Percentiles rank a stretch among this genome's conserved stretches.
phyloP scores from a whole-genome alignment of 2,329 filamentous ascomycete genomes.

The Chrysoporthe cubensis region DNA sequence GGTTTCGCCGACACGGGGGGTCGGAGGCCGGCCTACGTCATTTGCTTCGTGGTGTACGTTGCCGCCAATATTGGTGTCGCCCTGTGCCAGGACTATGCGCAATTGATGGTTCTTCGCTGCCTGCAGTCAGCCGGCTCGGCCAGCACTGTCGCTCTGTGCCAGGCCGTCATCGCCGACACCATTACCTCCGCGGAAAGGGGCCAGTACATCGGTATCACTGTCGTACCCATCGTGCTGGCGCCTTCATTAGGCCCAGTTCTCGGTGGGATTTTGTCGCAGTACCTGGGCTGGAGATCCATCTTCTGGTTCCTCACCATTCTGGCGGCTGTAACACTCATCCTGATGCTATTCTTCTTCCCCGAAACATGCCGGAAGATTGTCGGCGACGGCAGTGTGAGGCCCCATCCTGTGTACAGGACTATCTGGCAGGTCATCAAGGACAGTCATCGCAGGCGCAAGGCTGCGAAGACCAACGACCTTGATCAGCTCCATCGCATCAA shows the following conservation, averaged over 20 bases:
- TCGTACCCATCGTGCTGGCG: conserved; percentile 50
- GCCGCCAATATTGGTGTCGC: conserved; percentile 58
- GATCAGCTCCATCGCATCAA: conserved; percentile 21
- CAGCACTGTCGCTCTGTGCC: conserved; percentile 60
- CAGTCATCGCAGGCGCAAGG: conserved; percentile 15
- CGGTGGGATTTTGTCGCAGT: conserved; percentile 53
- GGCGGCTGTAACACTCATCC: conserved; percentile 38
- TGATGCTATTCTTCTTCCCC: conserved; percentile 49
- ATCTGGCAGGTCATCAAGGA: conserved; percentile 35
- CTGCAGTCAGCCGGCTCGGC: conserved; percentile 63
- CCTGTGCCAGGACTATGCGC: conserved; percentile 51
- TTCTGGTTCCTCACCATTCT: conserved; percentile 57
- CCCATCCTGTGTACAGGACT: conserved; percentile 36
- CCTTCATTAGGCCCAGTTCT: conserved; percentile 49
- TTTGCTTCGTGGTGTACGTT: conserved; percentile 58
- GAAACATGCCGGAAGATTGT: conserved; percentile 49
- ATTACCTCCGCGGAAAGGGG: conserved; percentile 65
- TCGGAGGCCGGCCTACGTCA: conserved; percentile 56
- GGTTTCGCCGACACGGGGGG: conserved; percentile 59
- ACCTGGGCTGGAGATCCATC: conserved; percentile 53
- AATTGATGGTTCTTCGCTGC: conserved; percentile 57
- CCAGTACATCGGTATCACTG: conserved; percentile 59
- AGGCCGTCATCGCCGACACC: conserved; percentile 66
- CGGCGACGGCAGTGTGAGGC: conserved; percentile 46
- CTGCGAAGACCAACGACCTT: conserved; percentile 13